Percentiles rank a stretch among this genome's conserved stretches.
Evolutionary conservation across 208 protist genomes (phyloP).

Genomic region (Leishmania tropica): DNA sequence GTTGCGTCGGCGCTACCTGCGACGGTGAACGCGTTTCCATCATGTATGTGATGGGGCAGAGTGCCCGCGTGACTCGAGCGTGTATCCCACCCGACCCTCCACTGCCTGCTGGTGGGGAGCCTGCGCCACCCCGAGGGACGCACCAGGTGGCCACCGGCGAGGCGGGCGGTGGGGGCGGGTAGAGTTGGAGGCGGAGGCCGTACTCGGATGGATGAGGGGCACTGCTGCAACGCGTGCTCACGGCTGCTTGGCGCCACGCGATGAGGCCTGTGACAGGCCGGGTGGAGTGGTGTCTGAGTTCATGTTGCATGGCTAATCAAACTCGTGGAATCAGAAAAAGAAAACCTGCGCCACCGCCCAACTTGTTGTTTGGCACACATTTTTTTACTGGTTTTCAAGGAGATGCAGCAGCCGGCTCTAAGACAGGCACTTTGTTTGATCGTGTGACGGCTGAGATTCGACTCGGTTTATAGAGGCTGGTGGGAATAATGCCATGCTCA

Average conservation of each 20-base stretch:
- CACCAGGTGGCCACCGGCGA: not conserved
- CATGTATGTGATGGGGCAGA: too few species aligned
- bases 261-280: not conserved
- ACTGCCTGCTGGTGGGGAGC: not conserved
- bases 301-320: not conserved
- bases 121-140: not conserved
- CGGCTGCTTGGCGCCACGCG: not conserved
- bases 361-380: too few species aligned
- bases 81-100: not conserved
- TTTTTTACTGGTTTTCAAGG: too few species aligned
- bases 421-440: not conserved
- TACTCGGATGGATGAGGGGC: not conserved
- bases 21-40: too few species aligned
- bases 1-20: too few species aligned
- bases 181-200: not conserved
- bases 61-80: not conserved
- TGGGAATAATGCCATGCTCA: not conserved
- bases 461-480: not conserved
- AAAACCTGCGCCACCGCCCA: too few species aligned
- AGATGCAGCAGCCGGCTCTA: too few species aligned
- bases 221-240: not conserved
- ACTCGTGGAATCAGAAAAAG: too few species aligned
- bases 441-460: not conserved
- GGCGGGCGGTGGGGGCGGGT: not conserved
- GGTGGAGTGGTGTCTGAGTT: not conserved